Evolutionary conservation across 495 filamentous ascomycete species (phyloP).

Genomic region (Lichenothelia convexa): DNA sequence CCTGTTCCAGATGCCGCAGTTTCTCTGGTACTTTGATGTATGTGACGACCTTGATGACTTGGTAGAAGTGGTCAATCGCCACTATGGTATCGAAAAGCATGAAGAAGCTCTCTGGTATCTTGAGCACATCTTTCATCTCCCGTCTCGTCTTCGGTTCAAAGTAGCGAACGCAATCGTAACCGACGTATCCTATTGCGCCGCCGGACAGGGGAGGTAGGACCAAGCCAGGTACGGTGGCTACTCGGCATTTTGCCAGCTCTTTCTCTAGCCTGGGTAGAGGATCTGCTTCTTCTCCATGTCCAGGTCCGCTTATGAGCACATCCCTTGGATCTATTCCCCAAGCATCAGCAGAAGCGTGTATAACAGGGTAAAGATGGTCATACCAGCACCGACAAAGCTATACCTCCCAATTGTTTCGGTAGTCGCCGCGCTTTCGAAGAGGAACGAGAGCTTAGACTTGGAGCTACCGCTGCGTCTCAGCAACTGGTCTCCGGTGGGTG

Average conservation of each 20-base stretch:
- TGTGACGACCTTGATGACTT: conserved; percentile 78
- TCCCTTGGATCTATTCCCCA: conserved; percentile 50
- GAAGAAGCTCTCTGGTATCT: conserved; percentile 83
- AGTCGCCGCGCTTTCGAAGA: conserved; percentile 87
- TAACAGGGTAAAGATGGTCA: conserved; percentile 7
- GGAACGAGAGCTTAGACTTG: conserved; percentile 51
- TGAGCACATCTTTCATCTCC: conserved; percentile 68
- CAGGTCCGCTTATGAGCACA: conserved; percentile 69
- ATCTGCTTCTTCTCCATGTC: conserved; percentile 66
- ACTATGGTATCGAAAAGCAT: conserved; percentile 96
- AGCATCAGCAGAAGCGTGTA: neutral
- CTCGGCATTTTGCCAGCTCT: conserved; percentile 57
- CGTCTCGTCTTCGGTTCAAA: conserved; percentile 88
- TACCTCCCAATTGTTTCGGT: conserved; percentile 81
- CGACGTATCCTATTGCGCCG: conserved; percentile 88
- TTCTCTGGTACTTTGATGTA: conserved; percentile 54
- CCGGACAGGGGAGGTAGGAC: conserved; percentile 69
- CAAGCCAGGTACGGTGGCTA: conserved; percentile 62
- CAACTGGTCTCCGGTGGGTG: neutral
- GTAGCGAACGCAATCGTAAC: conserved; percentile 92
- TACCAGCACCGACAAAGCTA: conserved; percentile 83
- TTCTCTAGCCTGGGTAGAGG: conserved; percentile 65
- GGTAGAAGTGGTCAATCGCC: conserved; percentile 88
- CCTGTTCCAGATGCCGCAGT: conserved; percentile 31
- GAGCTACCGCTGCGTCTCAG: conserved; percentile 22